phyloP scores from a whole-genome alignment of 441 rosid species.

The Viola pubescens region DNA sequence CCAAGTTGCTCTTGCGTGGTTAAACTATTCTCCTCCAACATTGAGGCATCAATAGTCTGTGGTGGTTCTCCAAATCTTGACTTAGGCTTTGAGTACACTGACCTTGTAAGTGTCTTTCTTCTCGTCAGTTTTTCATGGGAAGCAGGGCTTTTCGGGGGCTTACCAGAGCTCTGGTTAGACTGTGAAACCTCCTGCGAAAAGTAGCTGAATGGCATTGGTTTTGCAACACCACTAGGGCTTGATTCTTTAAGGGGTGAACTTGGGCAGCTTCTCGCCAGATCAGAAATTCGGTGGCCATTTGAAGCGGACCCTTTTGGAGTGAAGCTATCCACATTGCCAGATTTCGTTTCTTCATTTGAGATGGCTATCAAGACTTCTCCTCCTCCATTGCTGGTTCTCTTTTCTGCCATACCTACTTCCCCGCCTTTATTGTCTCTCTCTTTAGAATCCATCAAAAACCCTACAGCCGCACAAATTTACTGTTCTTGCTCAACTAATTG shows the following conservation, averaged over 20 bases:
- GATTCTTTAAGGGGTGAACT: constrained; percentile 20
- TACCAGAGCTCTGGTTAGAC: constrained; percentile 32
- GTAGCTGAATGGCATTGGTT: constrained; percentile 21
- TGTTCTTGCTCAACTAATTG: neutral
- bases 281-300: constrained; percentile 12
- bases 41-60: constrained; percentile 23
- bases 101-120: constrained; percentile 43
- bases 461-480: constrained; percentile 7
- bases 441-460: constrained; percentile 20
- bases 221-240: constrained; percentile 19
- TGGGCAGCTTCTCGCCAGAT: constrained; percentile 9
- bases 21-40: constrained; percentile 30
- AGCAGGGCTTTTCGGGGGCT: constrained; percentile 56
- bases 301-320: constrained; percentile 22
- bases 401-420: constrained; percentile 35
- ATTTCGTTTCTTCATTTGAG: constrained; percentile 28
- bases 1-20: constrained; percentile 28
- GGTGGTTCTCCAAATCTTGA: constrained; percentile 74
- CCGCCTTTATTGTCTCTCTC: constrained; percentile 17
- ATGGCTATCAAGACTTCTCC: constrained; percentile 43
- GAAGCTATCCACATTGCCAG: constrained; percentile 1
- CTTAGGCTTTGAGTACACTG: constrained; percentile 62
- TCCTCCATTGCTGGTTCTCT: constrained; percentile 24
- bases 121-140: constrained; percentile 28
- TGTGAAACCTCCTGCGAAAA: constrained; percentile 40